These are phyloP conservation scores for Populus pruinosa DNA, from an alignment of 345 rosid genomes.

Conservation along the genomic window DNA sequence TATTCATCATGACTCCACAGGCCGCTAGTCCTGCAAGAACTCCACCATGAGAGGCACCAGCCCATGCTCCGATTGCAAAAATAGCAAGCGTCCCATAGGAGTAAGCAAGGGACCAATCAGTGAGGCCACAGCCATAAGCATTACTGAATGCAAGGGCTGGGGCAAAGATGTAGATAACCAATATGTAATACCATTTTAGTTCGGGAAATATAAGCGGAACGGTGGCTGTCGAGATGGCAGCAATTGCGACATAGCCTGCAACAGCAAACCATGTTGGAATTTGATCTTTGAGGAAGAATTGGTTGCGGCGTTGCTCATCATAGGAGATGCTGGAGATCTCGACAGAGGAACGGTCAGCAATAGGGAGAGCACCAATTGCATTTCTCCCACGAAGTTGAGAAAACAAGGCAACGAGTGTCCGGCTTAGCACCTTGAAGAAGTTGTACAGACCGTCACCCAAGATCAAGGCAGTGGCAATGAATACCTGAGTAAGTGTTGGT, in stretches of 20 bases:
- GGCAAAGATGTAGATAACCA: constrained; percentile 46
- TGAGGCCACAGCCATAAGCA: constrained; percentile 56
- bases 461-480: constrained; percentile 32
- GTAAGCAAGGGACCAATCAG: constrained; percentile 54
- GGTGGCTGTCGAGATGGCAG: constrained; percentile 34
- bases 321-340: neutral
- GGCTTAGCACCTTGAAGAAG: constrained; percentile 26
- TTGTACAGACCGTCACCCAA: constrained; percentile 34
- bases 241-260: constrained; percentile 35
- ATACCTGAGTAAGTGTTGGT: constrained; percentile 15
- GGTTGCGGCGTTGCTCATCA: constrained; percentile 19
- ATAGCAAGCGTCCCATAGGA: constrained; percentile 53
- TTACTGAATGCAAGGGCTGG: constrained; percentile 48
- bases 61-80: constrained; percentile 49
- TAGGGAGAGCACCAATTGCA: constrained; percentile 4
- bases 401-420: constrained; percentile 15
- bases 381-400: constrained; percentile 8
- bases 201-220: constrained; percentile 46
- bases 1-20: constrained; percentile 52
- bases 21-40: constrained; percentile 48
- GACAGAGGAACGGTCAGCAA: constrained; percentile 1
- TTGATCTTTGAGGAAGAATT: constrained; percentile 46
- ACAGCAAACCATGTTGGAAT: constrained; percentile 54
- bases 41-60: constrained; percentile 46
- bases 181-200: constrained; percentile 48